Evolutionary conservation across 768 basidiomycete species (phyloP).

Genomic region (Panellus pusillus): DNA sequence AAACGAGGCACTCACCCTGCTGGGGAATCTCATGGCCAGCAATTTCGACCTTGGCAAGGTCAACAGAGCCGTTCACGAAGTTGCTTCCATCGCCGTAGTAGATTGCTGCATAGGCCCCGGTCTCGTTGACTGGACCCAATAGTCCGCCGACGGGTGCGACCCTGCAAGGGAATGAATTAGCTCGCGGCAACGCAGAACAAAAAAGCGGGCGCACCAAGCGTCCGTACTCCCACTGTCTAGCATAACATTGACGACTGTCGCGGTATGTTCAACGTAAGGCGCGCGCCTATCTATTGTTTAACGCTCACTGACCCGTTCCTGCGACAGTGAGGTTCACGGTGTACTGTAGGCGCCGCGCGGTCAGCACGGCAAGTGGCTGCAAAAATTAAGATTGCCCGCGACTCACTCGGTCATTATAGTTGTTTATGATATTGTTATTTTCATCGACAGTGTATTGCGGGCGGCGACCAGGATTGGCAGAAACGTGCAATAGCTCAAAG

Average conservation of each 20-base stretch:
- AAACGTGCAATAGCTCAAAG: slow-evolving; percentile 10
- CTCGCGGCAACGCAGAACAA: not conserved
- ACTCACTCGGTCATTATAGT: slow-evolving; percentile 19
- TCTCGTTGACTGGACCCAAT: slow-evolving; percentile 32
- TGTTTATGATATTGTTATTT: slow-evolving; percentile 18
- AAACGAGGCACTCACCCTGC: slow-evolving; percentile 15
- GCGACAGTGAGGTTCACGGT: slow-evolving; percentile 17
- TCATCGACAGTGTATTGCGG: slow-evolving; percentile 11
- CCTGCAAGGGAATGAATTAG: slow-evolving; percentile 22
- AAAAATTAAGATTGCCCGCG: not conserved
- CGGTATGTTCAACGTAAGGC: not conserved
- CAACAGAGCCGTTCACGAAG: slow-evolving; percentile 35
- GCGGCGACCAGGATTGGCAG: slow-evolving; percentile 14
- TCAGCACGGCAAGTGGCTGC: not conserved
- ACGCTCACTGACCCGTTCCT: slow-evolving; percentile 16
- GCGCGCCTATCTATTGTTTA: not conserved
- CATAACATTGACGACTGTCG: slow-evolving; percentile 29
- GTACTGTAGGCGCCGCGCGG: slow-evolving; percentile 1
- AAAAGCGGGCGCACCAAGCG: slow-evolving; percentile 30
- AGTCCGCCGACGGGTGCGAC: slow-evolving; percentile 36
- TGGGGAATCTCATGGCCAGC: slow-evolving; percentile 29
- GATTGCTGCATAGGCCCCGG: slow-evolving; percentile 28
- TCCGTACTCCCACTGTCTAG: slow-evolving; percentile 42
- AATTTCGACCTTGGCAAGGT: slow-evolving; percentile 31
- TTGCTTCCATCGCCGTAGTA: slow-evolving; percentile 38